Base-by-base conservation (phyloP, 2,329 filamentous ascomycete genomes). In the Ilyonectria sp. region DNA sequence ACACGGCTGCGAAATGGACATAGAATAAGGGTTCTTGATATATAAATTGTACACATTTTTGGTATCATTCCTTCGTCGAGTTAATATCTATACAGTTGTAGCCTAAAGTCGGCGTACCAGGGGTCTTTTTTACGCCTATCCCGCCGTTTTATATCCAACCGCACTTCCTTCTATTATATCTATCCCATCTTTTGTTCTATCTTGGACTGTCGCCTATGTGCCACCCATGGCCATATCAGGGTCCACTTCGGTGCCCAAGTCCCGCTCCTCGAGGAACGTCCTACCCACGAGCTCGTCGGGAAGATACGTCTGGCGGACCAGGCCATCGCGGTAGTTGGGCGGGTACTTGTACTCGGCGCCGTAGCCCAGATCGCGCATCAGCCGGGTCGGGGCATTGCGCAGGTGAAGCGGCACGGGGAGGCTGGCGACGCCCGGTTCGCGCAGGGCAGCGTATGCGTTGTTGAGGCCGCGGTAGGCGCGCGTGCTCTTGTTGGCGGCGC, bases 331-430 rank as follows among this genome's bases (percentile, higher is more conserved):
- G 76, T 95, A 99, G 73, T 97, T 93, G 0, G 96, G 96, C 73
- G 97, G 97, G 77, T 99, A 98, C 81, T 98, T 98, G 81, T 99
- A 99, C 78, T 94, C 93, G 56, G 90, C 91, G 0, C 95, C 95
- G 77, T 94, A 97, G 0, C 94, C 95, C 72, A 98, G 83, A 73
- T 98, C 95, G 75, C 95, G 93, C 95, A 99, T 97, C 71, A 98
- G 79, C 71, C 91, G 88, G 1, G 96, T 98, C 0, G 96, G 95
- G 9, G 96, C 96, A 80, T 98, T 98, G 65, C 96, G 86, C 65
- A 99, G 81, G 79, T 98, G 96, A 44, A 96, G 81, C 2, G 96
- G 96, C 23, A 99, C 91, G 0, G 94, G 93, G 57, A 98, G 78
- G 1, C 89, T 89, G 0, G 94, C 95, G 2, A 97, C 86, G 1